Conservation (phyloP, 768 basidiomycete species). For the Lactifluus piperatus region DNA sequence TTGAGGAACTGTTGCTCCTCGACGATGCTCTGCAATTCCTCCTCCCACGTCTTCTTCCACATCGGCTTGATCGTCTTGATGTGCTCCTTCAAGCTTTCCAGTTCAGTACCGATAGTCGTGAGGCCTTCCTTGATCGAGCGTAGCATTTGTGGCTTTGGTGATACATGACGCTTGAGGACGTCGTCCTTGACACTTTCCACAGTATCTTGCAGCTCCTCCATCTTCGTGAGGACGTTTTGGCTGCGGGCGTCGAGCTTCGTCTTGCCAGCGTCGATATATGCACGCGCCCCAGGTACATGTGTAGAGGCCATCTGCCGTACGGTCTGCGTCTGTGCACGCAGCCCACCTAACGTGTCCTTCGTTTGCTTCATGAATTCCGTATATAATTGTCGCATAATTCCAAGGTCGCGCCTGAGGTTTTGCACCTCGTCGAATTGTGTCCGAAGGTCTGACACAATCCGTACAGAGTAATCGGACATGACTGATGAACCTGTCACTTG, state of each 20-base stretch:
- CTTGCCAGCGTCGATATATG: conserved; percentile 88
- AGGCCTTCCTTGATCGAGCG: conserved; percentile 68
- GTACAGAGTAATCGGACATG: conserved; percentile 60
- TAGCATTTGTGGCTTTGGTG: conserved; percentile 68
- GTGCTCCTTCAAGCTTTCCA: conserved; percentile 73
- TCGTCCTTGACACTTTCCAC: conserved; percentile 88
- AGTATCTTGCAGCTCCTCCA: conserved; percentile 88
- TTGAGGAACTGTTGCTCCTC: conserved; percentile 93
- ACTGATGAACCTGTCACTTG: conserved; percentile 72
- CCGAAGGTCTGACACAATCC: conserved; percentile 75
- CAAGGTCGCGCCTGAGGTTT: conserved; percentile 86
- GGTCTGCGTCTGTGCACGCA: conserved; percentile 77
- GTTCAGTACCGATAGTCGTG: conserved; percentile 51
- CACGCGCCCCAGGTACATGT: conserved; percentile 77
- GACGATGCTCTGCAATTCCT: conserved; percentile 91
- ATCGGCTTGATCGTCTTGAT: conserved; percentile 86
- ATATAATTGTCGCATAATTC: conserved; percentile 90
- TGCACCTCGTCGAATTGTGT: conserved; percentile 94
- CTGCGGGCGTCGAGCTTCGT: conserved; percentile 82
- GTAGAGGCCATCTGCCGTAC: conserved; percentile 81
- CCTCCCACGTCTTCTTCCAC: conserved; percentile 99
- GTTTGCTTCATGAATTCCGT: conserved; percentile 90
- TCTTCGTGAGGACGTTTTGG: conserved; percentile 83
- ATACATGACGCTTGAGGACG: conserved; percentile 80
- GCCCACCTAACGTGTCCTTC: conserved; percentile 68